Evolutionary conservation across 78 protist species (phyloP).

Genomic region (Trichosphaerium sp.): DNA sequence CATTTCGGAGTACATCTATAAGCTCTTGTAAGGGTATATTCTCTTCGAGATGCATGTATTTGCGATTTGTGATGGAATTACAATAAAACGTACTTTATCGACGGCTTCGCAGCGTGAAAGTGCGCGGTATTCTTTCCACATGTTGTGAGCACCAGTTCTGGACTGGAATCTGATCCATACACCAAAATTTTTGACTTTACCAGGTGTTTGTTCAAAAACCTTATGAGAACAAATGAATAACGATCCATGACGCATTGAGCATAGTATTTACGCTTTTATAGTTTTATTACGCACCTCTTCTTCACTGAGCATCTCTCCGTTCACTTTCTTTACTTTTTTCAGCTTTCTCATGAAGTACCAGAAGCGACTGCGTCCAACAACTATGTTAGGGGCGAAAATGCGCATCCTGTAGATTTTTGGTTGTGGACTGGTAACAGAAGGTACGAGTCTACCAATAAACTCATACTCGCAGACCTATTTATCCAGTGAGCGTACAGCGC

Average conservation of each 20-base stretch:
- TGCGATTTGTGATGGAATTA: background rate
- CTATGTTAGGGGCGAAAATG: conserved; percentile 91
- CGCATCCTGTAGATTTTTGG: conserved; percentile 93
- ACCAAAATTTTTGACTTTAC: conserved; percentile 86
- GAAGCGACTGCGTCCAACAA: conserved; percentile 92
- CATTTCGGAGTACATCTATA: conserved; percentile 69
- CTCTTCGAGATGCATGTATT: background rate
- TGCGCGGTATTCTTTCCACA: conserved; percentile 95
- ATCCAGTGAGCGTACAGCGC: too few relatives aligned
- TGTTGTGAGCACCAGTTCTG: conserved; percentile 93
- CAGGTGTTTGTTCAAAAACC: conserved; percentile 77
- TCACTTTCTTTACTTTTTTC: conserved; percentile 80
- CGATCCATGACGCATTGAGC: background rate
- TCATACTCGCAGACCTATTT: conserved; percentile 55
- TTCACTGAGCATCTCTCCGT: conserved; percentile 87
- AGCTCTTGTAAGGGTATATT: background rate
- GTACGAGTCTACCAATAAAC: conserved; percentile 77
- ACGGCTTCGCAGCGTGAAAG: conserved; percentile 71
- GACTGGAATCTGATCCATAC: conserved; percentile 92
- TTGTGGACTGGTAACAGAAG: conserved; percentile 51
- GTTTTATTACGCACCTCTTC: conserved; percentile 42
- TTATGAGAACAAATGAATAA: background rate
- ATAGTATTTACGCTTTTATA: background rate
- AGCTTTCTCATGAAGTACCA: conserved; percentile 91
- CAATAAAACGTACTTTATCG: conserved; percentile 25